phyloP scores from a whole-genome alignment of 805 yeast genomes.

The Candida cerambycidarum region DNA sequence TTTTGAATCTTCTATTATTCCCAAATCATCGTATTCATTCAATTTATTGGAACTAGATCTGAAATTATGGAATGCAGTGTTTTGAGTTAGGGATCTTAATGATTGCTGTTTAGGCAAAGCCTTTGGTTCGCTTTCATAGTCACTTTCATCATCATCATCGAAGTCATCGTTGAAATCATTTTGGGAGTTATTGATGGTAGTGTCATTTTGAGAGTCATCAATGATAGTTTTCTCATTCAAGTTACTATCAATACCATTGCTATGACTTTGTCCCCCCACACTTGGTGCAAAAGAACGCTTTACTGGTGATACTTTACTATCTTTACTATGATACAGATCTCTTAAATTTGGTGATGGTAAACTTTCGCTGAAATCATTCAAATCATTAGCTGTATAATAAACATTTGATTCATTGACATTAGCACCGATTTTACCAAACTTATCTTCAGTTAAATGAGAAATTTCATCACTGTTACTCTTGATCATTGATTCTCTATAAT shows the following conservation, averaged over 20 bases:
- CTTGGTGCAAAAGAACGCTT: slow-evolving; percentile 3
- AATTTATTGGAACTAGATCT: slow-evolving; percentile 15
- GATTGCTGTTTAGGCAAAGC: slow-evolving; percentile 18
- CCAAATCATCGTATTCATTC: slow-evolving; percentile 6
- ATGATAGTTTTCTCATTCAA: too few relatives aligned
- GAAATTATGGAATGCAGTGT: slow-evolving; percentile 38
- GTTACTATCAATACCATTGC: not conserved
- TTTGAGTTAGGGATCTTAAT: slow-evolving; percentile 28
- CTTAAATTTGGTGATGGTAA: slow-evolving; percentile 15
- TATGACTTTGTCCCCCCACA: not conserved
- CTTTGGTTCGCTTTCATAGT: slow-evolving; percentile 10
- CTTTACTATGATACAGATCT: slow-evolving; percentile 13
- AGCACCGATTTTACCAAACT: slow-evolving; percentile 20
- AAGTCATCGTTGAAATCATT: not conserved
- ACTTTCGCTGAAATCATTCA: slow-evolving; percentile 10
- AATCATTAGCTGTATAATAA: slow-evolving; percentile 24
- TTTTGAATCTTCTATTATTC: slow-evolving; percentile 5
- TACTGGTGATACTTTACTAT: slow-evolving; percentile 8
- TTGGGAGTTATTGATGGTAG: not conserved
- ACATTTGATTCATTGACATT: slow-evolving; percentile 19
- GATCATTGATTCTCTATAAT: slow-evolving; percentile 16
- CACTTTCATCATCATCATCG: slow-evolving; percentile 3
- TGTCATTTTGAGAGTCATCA: slow-evolving; percentile 1
- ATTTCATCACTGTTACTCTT: slow-evolving; percentile 19
- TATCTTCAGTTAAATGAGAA: slow-evolving; percentile 14